Evolutionary conservation across 2,329 filamentous ascomycete genomes (phyloP).

Genomic region (Xylaria digitata): DNA sequence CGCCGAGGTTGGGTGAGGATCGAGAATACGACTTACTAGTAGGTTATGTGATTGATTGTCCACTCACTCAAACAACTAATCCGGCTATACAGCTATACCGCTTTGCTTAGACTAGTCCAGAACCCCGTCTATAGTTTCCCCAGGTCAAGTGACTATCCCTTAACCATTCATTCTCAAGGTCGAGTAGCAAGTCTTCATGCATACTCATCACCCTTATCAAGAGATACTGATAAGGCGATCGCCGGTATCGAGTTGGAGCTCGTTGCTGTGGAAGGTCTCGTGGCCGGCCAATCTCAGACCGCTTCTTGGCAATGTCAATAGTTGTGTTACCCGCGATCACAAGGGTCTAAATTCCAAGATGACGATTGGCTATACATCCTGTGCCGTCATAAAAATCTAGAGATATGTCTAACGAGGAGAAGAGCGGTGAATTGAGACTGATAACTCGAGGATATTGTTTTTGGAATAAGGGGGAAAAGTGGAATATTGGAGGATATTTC

Average conservation of each 20-base stretch:
- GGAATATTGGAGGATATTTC: background rate
- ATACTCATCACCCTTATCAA: background rate
- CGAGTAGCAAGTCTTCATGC: background rate
- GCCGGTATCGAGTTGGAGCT: background rate
- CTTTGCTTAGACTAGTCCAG: background rate
- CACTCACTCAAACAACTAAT: too few relatives aligned
- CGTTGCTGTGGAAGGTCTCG: background rate
- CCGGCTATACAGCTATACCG: background rate
- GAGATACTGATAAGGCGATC: background rate
- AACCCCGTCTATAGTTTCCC: background rate
- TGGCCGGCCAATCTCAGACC: background rate
- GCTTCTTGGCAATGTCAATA: background rate
- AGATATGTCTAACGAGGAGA: background rate
- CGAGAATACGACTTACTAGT: too few relatives aligned
- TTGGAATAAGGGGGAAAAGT: background rate
- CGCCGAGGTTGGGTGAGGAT: too few relatives aligned
- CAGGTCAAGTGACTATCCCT: background rate
- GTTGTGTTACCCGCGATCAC: background rate
- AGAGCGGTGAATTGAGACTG: background rate
- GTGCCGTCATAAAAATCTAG: background rate
- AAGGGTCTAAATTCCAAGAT: background rate
- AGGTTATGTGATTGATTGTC: too few relatives aligned
- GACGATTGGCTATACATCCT: background rate
- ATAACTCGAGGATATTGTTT: background rate
- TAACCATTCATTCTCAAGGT: background rate